Evolutionary conservation across 1,139 yeast genomes (phyloP).

Genomic region (Nakaseomyces delphensis): DNA sequence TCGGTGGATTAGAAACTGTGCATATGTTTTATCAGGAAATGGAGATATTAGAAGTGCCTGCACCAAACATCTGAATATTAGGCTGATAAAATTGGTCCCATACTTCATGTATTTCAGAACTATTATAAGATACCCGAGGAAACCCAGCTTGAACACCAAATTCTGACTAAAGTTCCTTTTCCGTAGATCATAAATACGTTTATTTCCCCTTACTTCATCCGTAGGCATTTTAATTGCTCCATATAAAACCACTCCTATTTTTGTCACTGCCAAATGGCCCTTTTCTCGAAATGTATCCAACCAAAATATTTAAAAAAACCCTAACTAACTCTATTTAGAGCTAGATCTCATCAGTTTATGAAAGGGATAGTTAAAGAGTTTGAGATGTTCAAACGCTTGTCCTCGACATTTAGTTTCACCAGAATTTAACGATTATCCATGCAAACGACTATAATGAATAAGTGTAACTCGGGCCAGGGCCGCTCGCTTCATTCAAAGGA

Average conservation of each 20-base stretch:
- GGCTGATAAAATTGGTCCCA: slow-evolving; percentile 20
- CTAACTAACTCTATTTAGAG: no score
- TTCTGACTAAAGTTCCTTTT: slow-evolving; percentile 22
- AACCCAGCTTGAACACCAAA: slow-evolving; percentile 16
- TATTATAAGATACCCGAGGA: slow-evolving; percentile 23
- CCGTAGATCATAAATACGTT: slow-evolving; percentile 19
- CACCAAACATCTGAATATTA: slow-evolving; percentile 22
- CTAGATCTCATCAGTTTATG: no score
- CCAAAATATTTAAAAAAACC: no score
- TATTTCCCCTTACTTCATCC: slow-evolving; percentile 8
- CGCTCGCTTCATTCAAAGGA: background rate
- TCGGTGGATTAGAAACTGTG: slow-evolving; percentile 11
- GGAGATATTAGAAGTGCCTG: slow-evolving; percentile 32
- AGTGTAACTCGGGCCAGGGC: background rate
- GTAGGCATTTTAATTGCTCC: background rate
- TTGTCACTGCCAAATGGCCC: no score
- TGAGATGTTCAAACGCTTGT: no score
- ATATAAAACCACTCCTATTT: background rate
- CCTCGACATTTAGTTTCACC: no score
- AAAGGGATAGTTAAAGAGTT: no score
- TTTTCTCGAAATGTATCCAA: no score
- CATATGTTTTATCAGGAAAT: slow-evolving; percentile 26
- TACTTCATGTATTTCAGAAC: slow-evolving; percentile 25
- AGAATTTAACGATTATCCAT: no score
- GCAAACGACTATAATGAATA: no score